Evolutionary conservation across 192 early-diverging fungal genomes (phyloP), one percentile per base, ranked within the genome.

Genomic region (Endogone sp.): DNA sequence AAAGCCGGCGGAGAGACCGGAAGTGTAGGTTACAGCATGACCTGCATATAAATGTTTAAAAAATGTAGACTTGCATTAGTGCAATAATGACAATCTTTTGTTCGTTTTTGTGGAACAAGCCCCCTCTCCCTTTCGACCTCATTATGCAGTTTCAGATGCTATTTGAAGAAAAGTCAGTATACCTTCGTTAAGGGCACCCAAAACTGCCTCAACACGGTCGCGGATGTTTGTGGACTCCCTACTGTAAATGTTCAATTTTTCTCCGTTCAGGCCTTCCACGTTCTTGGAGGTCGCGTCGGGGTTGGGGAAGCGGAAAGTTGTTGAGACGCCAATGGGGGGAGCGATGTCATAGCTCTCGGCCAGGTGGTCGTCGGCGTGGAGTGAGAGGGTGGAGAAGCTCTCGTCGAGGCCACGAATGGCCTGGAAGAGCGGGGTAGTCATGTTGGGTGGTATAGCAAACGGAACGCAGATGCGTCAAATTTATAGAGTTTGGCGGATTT

Each of bases 1-100:
- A 44, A 73, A 78, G 13, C 83, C 72, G 4, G 90, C 82, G 0
- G 87, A 80, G 11, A 90, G 72, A 0, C 90, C 90, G 0, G 83
- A 84, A 8, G 81, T 73, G 62, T 87, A 91, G 2, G 87, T 78
- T 20, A 88, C 82, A 4, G 90, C 88, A 59, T 85, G 75, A 64
- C 80, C 87, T 59, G 72, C 81, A 16, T 16, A n/a, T n/a, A n/a
- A n/a, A n/a, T n/a, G n/a, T n/a, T n/a, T n/a, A n/a, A n/a, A n/a
- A n/a, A n/a, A n/a, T n/a, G n/a, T n/a, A n/a, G n/a, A n/a, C n/a
- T n/a, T n/a, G n/a, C n/a, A n/a, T n/a, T n/a, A n/a, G n/a, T n/a
- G n/a, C n/a, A n/a, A n/a, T n/a, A n/a, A n/a, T n/a, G n/a, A n/a
- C n/a, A n/a, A n/a, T n/a, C n/a, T n/a, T n/a, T n/a, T n/a, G n/a